These are phyloP conservation scores for Monosporascus cannonballus DNA, from an alignment of 2,329 filamentous ascomycete species.

Conservation along the genomic window DNA sequence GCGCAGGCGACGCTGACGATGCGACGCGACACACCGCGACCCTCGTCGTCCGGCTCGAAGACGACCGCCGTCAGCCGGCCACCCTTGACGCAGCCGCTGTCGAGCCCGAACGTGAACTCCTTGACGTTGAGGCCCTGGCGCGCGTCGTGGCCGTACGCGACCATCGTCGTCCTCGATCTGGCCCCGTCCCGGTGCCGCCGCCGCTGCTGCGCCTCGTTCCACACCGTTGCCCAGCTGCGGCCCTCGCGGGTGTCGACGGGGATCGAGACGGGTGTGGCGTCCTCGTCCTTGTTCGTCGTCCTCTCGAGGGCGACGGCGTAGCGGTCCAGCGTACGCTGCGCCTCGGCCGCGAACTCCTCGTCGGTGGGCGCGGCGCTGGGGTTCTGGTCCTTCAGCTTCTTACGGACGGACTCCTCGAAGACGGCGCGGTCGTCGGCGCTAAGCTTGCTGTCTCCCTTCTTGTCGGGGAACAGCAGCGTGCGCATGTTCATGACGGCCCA, in stretches of 20 bases:
- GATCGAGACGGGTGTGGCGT: conserved; percentile 7
- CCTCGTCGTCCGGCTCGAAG: conserved; percentile 46
- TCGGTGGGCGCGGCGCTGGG: not conserved
- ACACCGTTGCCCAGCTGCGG: conserved; percentile 60
- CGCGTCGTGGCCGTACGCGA: conserved; percentile 86
- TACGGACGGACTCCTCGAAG: conserved; percentile 34
- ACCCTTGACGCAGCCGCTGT: conserved; percentile 75
- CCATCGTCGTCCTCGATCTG: conserved; percentile 44
- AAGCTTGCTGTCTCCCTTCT: not conserved
- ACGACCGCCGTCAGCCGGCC: conserved; percentile 71
- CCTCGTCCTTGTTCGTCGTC: conserved; percentile 3
- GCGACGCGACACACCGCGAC: conserved; percentile 15
- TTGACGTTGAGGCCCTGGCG: conserved; percentile 56
- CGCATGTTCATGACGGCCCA: conserved; percentile 90
- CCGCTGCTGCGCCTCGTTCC: conserved; percentile 45
- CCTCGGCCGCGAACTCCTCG: conserved; percentile 9
- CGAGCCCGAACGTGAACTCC: conserved; percentile 75
- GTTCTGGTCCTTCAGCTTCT: conserved; percentile 19
- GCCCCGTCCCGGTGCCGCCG: conserved; percentile 13
- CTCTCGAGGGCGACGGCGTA: not conserved
- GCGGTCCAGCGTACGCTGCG: conserved; percentile 15
- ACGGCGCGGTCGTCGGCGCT: not conserved
- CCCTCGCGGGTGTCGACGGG: conserved; percentile 43
- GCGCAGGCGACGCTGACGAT: conserved; percentile 16
- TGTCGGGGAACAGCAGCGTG: conserved; percentile 56